Conservation (phyloP, 352 stramenopile species). For the Globisporangium megalacanthum region DNA sequence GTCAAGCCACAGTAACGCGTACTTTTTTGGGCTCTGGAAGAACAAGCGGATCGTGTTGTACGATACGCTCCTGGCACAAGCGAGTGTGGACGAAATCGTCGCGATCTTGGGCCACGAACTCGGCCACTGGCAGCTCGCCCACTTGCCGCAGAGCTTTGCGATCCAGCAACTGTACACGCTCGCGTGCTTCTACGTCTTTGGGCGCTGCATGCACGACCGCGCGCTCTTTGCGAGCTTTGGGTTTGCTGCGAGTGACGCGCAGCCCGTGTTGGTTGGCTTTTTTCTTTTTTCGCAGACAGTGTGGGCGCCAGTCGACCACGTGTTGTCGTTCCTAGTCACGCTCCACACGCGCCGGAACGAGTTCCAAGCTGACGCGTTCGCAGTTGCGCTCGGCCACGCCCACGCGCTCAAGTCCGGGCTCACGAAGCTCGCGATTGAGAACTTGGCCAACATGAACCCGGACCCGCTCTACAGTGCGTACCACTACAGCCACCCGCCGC, state of each 20-base stretch:
- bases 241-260: conserved; percentile 30
- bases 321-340: conserved; percentile 70
- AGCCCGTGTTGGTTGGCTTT: conserved; percentile 78
- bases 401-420: conserved; percentile 91
- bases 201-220: conserved; percentile 71
- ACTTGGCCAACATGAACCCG: conserved; percentile 96
- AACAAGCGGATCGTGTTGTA: conserved; percentile 97
- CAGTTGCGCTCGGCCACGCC: conserved; percentile 88
- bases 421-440: conserved; percentile 97
- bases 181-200: conserved; percentile 75
- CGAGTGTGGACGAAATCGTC: conserved; percentile 91
- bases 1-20: conserved; percentile 89
- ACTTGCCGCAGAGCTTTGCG: conserved; percentile 92
- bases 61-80: conserved; percentile 95
- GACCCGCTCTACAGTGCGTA: conserved; percentile 94
- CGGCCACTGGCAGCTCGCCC: conserved; percentile 95
- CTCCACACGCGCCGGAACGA: conserved; percentile 77
- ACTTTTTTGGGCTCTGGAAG: conserved; percentile 94
- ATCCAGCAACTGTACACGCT: conserved; percentile 90
- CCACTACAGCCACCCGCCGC: conserved; percentile 96
- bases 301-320: conserved; percentile 77
- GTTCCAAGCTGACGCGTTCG: conserved; percentile 93
- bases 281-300: conserved; percentile 80
- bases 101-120: conserved; percentile 96
- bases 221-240: conserved; percentile 76